Evolutionary conservation across 441 rosid species (phyloP).

Genomic region (Daphne laureola): DNA sequence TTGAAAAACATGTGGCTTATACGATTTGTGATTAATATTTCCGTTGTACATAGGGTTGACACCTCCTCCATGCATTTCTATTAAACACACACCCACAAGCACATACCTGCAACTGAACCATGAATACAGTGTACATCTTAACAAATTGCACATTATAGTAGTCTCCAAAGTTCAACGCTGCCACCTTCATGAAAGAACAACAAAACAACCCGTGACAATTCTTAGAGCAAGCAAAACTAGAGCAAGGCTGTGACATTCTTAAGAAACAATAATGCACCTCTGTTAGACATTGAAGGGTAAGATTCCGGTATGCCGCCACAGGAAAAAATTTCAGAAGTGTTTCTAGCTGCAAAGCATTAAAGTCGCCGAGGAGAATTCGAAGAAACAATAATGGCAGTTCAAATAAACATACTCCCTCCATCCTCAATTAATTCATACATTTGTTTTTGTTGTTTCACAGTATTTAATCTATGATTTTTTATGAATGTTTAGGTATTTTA

Average conservation of each 20-base stretch:
- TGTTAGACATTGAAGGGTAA: constrained; percentile 93
- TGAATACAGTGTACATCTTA: constrained; percentile 74
- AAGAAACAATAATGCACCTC: constrained; percentile 46
- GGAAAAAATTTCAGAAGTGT: constrained; percentile 90
- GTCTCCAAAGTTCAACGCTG: constrained; percentile 89
- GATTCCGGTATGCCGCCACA: constrained; percentile 80
- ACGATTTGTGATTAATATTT: no score
- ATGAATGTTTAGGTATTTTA: no score
- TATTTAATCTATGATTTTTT: no score
- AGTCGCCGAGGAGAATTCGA: background rate
- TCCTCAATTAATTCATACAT: no score
- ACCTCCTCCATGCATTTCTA: background rate
- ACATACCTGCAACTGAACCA: constrained; percentile 76
- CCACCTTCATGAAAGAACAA: constrained; percentile 50
- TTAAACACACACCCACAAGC: constrained; percentile 7
- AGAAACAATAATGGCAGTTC: constrained; percentile 4
- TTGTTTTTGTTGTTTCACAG: no score
- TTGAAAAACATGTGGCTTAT: no score
- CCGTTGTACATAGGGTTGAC: no score
- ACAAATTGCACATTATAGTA: constrained; percentile 77
- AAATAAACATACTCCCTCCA: constrained; percentile 9
- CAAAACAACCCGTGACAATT: constrained; percentile 3
- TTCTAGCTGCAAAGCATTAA: constrained; percentile 56
- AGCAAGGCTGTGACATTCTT: background rate
- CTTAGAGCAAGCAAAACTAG: constrained; percentile 7